Evolutionary conservation across 352 stramenopile species (phyloP).

Genomic region (Plasmopara viticola): DNA sequence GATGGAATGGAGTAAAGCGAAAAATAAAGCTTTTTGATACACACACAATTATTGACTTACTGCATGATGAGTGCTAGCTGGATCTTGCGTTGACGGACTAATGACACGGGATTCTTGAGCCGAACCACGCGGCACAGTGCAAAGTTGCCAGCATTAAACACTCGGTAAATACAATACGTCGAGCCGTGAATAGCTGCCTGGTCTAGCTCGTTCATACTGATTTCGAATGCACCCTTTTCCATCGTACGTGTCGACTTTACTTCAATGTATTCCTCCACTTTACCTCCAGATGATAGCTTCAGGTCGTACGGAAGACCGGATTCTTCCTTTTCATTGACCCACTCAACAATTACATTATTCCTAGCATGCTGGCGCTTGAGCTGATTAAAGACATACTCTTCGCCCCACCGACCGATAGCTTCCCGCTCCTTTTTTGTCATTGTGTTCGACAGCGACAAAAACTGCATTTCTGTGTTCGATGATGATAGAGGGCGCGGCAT

Average conservation of each 20-base stretch:
- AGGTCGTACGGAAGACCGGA: slow-evolving; percentile 82
- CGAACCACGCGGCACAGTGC: slow-evolving; percentile 67
- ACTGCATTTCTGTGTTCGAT: slow-evolving; percentile 9
- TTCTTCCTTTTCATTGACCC: slow-evolving; percentile 77
- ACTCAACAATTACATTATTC: slow-evolving; percentile 39
- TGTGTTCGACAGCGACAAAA: slow-evolving; percentile 34
- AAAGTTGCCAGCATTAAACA: slow-evolving; percentile 77
- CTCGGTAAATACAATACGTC: slow-evolving; percentile 78
- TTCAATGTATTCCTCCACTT: slow-evolving; percentile 75
- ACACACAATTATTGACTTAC: slow-evolving; percentile 15
- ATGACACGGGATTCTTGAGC: slow-evolving; percentile 77
- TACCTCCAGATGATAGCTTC: slow-evolving; percentile 38
- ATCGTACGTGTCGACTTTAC: slow-evolving; percentile 84
- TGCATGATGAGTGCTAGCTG: slow-evolving; percentile 77
- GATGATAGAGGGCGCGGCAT: slow-evolving; percentile 5
- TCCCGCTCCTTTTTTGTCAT: slow-evolving; percentile 71
- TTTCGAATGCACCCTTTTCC: slow-evolving; percentile 85
- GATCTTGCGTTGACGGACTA: slow-evolving; percentile 80
- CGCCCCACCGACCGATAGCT: slow-evolving; percentile 77
- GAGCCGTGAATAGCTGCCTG: slow-evolving; percentile 71
- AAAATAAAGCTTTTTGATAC: no score
- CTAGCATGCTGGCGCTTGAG: slow-evolving; percentile 40
- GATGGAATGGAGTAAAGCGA: not conserved
- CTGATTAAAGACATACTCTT: slow-evolving; percentile 79
- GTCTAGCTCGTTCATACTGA: slow-evolving; percentile 86